These are phyloP conservation scores for Phlyctochytrium arcticum DNA, from an alignment of 192 early-diverging fungal species.

Conservation along the genomic window DNA sequence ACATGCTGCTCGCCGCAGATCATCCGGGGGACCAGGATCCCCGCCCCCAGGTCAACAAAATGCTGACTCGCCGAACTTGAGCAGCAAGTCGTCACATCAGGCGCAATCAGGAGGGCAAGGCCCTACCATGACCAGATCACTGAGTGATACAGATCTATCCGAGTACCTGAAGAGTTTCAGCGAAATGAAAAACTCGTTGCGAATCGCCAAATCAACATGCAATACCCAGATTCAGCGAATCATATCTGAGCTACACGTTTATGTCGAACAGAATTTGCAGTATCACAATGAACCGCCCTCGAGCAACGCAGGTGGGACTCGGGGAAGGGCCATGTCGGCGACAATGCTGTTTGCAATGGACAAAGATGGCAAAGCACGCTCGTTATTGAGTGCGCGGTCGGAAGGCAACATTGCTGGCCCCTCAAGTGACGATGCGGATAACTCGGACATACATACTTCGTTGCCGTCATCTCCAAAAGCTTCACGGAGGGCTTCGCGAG, in stretches of 20 bases:
- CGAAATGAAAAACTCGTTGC: constrained; percentile 42
- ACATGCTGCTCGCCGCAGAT: not conserved
- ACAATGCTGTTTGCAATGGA: constrained; percentile 12
- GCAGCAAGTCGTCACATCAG: not conserved
- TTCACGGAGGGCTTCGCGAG: not conserved
- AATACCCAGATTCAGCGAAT: constrained; percentile 59
- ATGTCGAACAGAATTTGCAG: constrained; percentile 55
- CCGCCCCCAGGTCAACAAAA: not conserved
- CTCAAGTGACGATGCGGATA: not conserved
- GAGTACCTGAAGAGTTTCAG: constrained; percentile 50
- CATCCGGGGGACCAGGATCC: not conserved
- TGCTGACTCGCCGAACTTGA: not conserved
- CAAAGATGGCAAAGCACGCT: constrained; percentile 1
- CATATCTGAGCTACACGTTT: constrained; percentile 62
- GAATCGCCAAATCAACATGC: constrained; percentile 49
- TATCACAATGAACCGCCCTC: constrained; percentile 13
- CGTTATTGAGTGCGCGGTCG: constrained; percentile 2
- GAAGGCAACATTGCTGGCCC: not conserved
- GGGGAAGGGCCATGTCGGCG: not conserved
- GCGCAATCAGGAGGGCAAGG: not conserved
- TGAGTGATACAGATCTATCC: constrained; percentile 43
- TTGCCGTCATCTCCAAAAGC: constrained; percentile 18
- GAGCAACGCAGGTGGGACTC: not conserved
- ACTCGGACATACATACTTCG: not conserved
- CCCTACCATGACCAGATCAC: constrained; percentile 25